These are phyloP conservation scores for Glaciozyma martinii DNA, from an alignment of 768 basidiomycete genomes.

Conservation along the genomic window DNA sequence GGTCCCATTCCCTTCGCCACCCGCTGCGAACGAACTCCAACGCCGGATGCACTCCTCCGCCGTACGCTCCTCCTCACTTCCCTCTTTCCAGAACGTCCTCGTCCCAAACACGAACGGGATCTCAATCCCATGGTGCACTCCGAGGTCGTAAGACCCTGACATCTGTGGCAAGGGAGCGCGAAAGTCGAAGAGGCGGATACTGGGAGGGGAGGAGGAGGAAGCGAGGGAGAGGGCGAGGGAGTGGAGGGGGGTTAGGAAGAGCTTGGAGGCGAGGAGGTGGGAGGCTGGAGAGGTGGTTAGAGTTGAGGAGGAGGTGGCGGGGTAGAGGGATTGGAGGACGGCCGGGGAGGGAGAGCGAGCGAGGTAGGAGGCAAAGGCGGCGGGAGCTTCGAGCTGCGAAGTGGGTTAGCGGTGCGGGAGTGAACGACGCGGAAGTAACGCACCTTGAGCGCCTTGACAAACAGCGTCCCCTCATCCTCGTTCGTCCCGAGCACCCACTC, in stretches of 20 bases:
- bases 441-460: conserved; percentile 6
- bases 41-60: not conserved
- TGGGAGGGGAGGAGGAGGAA: conserved; percentile 28
- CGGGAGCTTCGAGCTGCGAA: not conserved
- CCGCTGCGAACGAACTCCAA: not conserved
- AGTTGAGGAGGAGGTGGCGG: not conserved
- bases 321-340: not conserved
- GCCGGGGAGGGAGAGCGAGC: not conserved
- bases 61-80: not conserved
- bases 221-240: conserved; percentile 36
- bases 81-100: not conserved
- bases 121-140: not conserved
- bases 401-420: not conserved
- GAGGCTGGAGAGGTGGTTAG: not conserved
- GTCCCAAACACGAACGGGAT: not conserved
- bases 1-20: not conserved
- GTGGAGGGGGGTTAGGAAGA: conserved; percentile 13
- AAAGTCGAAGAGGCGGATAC: not conserved
- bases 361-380: conserved; percentile 6
- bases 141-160: not conserved
- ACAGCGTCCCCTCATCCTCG: conserved; percentile 21
- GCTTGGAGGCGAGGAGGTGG: conserved; percentile 13
- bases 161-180: not conserved
- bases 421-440: not conserved
- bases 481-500: conserved; percentile 10